Evolutionary conservation across 73 alveolate genomes (phyloP), one percentile per base, ranked within the genome.

Genomic region (Paramecium primaurelia): DNA sequence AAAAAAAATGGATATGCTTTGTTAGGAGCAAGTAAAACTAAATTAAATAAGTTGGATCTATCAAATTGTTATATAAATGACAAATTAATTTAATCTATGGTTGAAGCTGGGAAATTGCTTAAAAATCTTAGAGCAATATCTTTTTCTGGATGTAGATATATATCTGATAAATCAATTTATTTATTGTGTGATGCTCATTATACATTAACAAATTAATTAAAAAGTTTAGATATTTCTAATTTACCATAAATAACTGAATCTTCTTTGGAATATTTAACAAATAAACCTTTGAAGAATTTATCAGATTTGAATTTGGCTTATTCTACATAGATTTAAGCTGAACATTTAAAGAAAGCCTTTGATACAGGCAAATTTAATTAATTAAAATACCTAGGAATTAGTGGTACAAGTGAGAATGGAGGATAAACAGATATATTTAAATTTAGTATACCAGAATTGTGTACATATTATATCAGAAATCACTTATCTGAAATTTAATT

Each of bases 311-410:
- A 80, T 44, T 26, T 80, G 7, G 71, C 91, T 11, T 38, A 49
- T 25, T 80, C 59, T 0, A 40, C 77, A 10, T 36, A 80, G 30
- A 80, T 80, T 42, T 16, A 47, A 80, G 49, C 51, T 20, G 71
- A 47, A 44, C 45, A 80, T 42, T 25, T 80, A 25, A 80, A 80
- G 49, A 80, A 80, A 18, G 75, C 75, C 9, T 49, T 80, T 25
- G 91, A 80, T 11, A 22, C 47, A 12, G 91, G 91, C 34, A 80
- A 80, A 80, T 80, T 80, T 36, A 80, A 80, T 16, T n/a, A 40
- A 20, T 7, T 80, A 20, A 80, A 80, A 25, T 80, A 47, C 18
- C 26, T 80, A 45, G 91, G 77, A n/a, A 42, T 80, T 4, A 73
- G 87, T 73, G 87, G 87, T 3, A 32, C 38, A 73, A 36, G 14